phyloP scores from a whole-genome alignment of 202 grass and related monocot genomes.

The Carex arenaria region DNA sequence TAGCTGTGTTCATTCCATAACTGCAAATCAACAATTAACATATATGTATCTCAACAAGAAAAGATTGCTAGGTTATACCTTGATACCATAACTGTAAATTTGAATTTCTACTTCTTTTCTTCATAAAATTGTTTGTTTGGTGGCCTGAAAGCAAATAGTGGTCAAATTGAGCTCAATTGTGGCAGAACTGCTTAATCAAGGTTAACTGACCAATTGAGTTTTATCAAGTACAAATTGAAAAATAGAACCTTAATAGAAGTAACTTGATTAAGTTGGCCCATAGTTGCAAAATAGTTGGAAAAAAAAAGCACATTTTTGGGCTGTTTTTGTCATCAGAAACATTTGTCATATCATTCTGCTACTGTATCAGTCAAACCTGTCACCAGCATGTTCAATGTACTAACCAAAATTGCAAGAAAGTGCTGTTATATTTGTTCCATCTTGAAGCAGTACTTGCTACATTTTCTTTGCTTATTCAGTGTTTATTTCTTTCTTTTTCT shows the following conservation, averaged over 20 bases:
- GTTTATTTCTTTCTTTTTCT: not conserved
- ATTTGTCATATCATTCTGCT: no score
- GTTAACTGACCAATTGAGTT: not conserved
- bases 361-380: not conserved
- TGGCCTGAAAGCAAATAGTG: not conserved
- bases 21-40: slow-evolving; percentile 39
- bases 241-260: not conserved
- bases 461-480: not conserved
- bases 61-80: not conserved
- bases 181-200: not conserved
- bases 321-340: no score
- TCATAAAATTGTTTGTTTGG: not conserved
- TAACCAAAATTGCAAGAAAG: not conserved
- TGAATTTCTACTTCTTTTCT: not conserved
- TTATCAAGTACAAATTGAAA: no score
- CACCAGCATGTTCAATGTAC: not conserved
- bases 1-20: slow-evolving; percentile 77
- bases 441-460: no score
- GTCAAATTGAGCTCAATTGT: not conserved
- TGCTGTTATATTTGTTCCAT: no score
- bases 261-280: not conserved
- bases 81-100: not conserved
- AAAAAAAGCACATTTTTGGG: not conserved
- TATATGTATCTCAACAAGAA: slow-evolving; percentile 11
- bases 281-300: not conserved